Evolutionary conservation across 805 yeast species (phyloP), one percentile per base, ranked within the genome.

Genomic region (Hanseniaspora clermontiae): DNA sequence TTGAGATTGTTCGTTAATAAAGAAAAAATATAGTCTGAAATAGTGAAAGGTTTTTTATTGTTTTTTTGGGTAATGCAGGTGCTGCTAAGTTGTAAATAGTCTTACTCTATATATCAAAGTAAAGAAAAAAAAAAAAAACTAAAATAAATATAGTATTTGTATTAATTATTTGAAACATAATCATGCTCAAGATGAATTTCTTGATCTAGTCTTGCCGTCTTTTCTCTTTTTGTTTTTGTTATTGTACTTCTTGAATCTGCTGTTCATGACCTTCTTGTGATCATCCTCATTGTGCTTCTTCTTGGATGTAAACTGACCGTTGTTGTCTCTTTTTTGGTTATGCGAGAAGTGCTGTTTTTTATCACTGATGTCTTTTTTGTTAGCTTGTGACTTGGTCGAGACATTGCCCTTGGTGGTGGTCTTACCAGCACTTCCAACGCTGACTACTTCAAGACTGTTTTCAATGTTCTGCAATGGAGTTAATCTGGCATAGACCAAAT

Each of bases 401-500:
- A 5, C 27, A 24, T 24, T 11, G 10, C 20, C 43, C 17, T 31
- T 43, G 39, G 14, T 7, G 14, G 8, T 15, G 20, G 48, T n/a
- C 31, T 53, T 38, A 14, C 38, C 32, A n/a, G 51, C 39, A n/a
- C 34, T 34, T 31, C 42, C 49, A 11, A 46, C 12, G 24, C 4
- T 43, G 5, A 31, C 19, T 20, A 14, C 10, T 11, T 51, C 20
- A 20, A 17, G 10, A 7, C 14, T 32, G 10, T 40, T 6, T 14
- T 49, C 31, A 9, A 38, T 24, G 17, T 43, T 32, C 15, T 67
- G 57, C 43, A 51, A 51, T 58, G 83, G 82, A 1, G 88, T 83
- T 59, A 86, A 68, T 63, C 91, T 79, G 45, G 90, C 81, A 70
- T 93, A 93, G 20, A 93, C 74, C 68, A 93, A 75, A 59, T 90